These are phyloP conservation scores for Mycena amicta DNA, from an alignment of 768 basidiomycete species.

Conservation along the genomic window DNA sequence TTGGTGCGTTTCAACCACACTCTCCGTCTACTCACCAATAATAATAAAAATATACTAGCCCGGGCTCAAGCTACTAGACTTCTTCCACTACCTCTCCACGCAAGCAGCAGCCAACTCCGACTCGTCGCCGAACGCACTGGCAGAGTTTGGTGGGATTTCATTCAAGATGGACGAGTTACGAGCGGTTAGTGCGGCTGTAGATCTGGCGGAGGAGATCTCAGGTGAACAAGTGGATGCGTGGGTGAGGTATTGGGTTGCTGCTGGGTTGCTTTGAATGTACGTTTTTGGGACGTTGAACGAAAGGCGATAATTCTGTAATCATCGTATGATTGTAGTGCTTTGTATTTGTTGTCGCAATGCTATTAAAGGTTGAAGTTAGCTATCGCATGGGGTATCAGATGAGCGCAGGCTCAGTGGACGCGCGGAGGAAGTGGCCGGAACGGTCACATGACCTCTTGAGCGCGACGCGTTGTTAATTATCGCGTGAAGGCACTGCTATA, in stretches of 20 bases:
- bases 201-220: conserved; percentile 27
- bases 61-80: conserved; percentile 38
- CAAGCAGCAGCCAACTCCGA: too few species aligned
- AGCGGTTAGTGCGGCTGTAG: conserved; percentile 24
- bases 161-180: conserved; percentile 33
- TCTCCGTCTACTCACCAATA: neutral
- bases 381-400: too few species aligned
- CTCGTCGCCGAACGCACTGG: neutral
- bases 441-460: too few species aligned
- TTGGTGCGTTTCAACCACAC: conserved; percentile 20
- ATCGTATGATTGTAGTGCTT: too few species aligned
- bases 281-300: neutral
- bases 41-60: conserved; percentile 31
- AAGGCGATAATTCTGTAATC: too few species aligned
- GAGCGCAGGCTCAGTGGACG: too few species aligned
- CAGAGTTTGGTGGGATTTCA: conserved; percentile 27
- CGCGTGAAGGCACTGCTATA: too few species aligned
- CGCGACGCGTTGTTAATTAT: too few species aligned
- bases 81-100: conserved; percentile 28
- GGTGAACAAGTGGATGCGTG: conserved; percentile 32
- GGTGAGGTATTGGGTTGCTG: conserved; percentile 41
- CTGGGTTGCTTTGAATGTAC: conserved; percentile 22
- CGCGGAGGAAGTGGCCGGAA: too few species aligned
- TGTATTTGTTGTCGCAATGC: too few species aligned
- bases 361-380: too few species aligned